These are phyloP conservation scores for Phlyctochytrium bullatum DNA, from an alignment of 192 early-diverging fungal genomes.

Conservation along the genomic window DNA sequence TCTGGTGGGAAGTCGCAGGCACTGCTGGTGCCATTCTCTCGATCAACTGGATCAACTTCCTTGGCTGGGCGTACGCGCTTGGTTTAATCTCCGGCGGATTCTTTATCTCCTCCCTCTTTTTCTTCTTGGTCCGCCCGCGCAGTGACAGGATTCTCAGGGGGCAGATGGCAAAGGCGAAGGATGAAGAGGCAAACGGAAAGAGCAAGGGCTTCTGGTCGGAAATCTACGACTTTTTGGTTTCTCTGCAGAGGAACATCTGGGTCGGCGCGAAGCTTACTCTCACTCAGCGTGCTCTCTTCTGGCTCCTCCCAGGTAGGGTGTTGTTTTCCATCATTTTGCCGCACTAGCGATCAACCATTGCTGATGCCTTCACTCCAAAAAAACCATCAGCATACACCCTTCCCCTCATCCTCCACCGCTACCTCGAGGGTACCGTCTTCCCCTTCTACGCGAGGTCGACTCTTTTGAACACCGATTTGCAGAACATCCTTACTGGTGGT, in stretches of 20 bases:
- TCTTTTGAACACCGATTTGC: conserved; percentile 34
- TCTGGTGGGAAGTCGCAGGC: conserved; percentile 60
- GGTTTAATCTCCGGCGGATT: background rate
- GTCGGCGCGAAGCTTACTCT: conserved; percentile 36
- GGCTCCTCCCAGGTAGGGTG: conserved; percentile 54
- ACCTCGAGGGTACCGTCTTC: conserved; percentile 50
- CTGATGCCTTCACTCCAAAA: too few relatives aligned
- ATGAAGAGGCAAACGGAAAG: background rate
- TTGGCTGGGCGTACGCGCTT: conserved; percentile 33
- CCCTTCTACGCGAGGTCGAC: conserved; percentile 45
- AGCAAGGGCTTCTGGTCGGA: background rate
- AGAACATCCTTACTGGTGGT: conserved; percentile 50
- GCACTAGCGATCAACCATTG: too few relatives aligned
- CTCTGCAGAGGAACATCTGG: conserved; percentile 15
- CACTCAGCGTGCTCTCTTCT: conserved; percentile 43
- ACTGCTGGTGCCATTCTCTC: conserved; percentile 57
- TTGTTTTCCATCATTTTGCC: too few relatives aligned
- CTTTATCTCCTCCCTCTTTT: background rate
- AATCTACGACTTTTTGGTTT: background rate
- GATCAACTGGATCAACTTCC: conserved; percentile 40
- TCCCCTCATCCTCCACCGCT: conserved; percentile 46
- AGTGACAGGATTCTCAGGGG: background rate
- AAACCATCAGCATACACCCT: conserved; percentile 43
- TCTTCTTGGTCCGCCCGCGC: background rate
- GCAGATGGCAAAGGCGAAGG: background rate